Evolutionary conservation across 2,329 filamentous ascomycete genomes (phyloP).

Genomic region (Trichoderma lentiforme): DNA sequence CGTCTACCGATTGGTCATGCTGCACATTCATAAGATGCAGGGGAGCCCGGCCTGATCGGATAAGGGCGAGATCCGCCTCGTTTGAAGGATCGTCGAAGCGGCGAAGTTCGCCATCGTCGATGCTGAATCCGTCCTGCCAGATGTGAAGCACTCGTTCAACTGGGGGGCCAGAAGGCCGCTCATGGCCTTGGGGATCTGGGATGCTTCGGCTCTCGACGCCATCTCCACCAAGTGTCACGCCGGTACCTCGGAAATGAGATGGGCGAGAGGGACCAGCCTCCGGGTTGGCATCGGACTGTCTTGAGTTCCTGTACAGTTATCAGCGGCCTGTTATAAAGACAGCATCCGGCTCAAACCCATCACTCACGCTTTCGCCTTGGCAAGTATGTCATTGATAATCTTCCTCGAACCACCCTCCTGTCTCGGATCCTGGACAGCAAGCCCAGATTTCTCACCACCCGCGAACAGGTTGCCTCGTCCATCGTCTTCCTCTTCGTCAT

Average conservation of each 20-base stretch:
- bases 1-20: slow-evolving; percentile 71
- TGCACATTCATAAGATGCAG: slow-evolving; percentile 74
- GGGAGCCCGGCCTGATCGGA: slow-evolving; percentile 72
- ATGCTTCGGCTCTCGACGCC: slow-evolving; percentile 67
- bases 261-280: slow-evolving; percentile 51
- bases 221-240: slow-evolving; percentile 75
- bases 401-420: slow-evolving; percentile 48
- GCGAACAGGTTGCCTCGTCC: slow-evolving; percentile 70
- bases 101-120: slow-evolving; percentile 75
- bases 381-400: slow-evolving; percentile 61
- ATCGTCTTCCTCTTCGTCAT: slow-evolving; percentile 55
- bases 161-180: slow-evolving; percentile 38
- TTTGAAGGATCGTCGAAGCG: slow-evolving; percentile 78
- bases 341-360: background rate
- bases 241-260: slow-evolving; percentile 63
- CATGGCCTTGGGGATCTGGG: slow-evolving; percentile 51
- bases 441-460: slow-evolving; percentile 78
- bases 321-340: slow-evolving; percentile 13
- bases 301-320: slow-evolving; percentile 52
- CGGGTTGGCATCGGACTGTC: slow-evolving; percentile 49
- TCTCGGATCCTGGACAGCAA: slow-evolving; percentile 63
- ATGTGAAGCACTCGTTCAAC: slow-evolving; percentile 71
- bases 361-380: slow-evolving; percentile 59
- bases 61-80: slow-evolving; percentile 68
- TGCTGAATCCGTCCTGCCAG: slow-evolving; percentile 81